Evolutionary conservation across 192 early-diverging fungal species (phyloP), one percentile per base, ranked within the genome.

Genomic region (Thamnidium elegans): DNA sequence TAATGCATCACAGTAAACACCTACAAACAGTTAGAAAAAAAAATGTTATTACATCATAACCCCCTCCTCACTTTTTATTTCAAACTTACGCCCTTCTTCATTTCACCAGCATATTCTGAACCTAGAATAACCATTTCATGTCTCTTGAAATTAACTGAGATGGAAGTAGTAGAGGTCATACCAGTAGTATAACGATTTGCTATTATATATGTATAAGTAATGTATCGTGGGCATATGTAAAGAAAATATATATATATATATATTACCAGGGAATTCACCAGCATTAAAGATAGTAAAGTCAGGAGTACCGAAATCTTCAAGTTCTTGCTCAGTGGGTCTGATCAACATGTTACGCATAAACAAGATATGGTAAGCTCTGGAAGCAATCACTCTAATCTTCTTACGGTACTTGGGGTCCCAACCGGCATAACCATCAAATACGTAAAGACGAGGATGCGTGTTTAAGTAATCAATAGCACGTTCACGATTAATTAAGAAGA

Each of bases 311-410:
- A 92, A 98, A 77, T 80, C 84, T 54, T 83, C 89, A n/a, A 96
- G 87, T 79, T 98, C 96, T 69, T 92, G 85, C 5, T 78, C 78
- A 6, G 93, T 93, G 34, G 96, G 94, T 47, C 96, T 89, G 75
- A 98, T 96, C 67, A 98, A 84, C 94, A 98, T 98, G 84, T 98
- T 96, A 82, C 85, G 82, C 96, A 98, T 98, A 77, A 98, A 98
- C 63, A 98, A 81, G 23, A 89, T 86, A 75, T 98, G 94, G 82
- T 98, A 97, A 36, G 96, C 94, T 65, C 94, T 89, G 21, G 94
- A 89, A 67, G 92, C 93, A 71, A 98, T 87, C 9, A 96, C 86
- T 58, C 96, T 90, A 53, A 98, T 90, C 85, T 98, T 98, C 79
- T 95, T 92, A 63, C 95, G 88, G 84, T 97, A 92, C 82, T 94